Base-by-base conservation (phyloP, 768 basidiomycete species). In the Termitomyces sp. region DNA sequence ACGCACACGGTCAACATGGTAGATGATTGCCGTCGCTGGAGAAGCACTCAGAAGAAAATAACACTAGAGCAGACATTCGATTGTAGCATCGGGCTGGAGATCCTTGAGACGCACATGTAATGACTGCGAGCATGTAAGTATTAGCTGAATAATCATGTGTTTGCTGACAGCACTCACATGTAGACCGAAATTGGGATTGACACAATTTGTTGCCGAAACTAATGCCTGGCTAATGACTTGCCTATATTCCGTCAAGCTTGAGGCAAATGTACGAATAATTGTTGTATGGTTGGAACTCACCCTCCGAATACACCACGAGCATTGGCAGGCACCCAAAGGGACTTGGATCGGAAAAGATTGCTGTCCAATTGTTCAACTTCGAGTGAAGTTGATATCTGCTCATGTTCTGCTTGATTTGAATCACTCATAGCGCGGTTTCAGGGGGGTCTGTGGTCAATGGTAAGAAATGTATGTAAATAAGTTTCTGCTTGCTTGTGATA, bases 171-270 rank as follows among this genome's bases (percentile, higher is more conserved):
- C 20, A 73, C 91, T 77, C 69, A 92, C 92, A 75, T 94, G 90
- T 36, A 92, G 73, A 31, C 81, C 82, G 71, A 82, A 91, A 15
- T 74, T 79, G 11, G 85, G 77, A 48, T 85, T 76, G 0, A 94
- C 89, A 56, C 86, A 85, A 62, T 86, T 87, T 14, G 90, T 92
- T 1, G 92, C 92, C 2, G 90, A 83, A 12, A 92, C 88, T 34
- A 94, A 75, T 5, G 92, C 93, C 69, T 94, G 92, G 42, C 89
- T 92, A 65, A 95, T 92, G 60, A 94, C 92, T 73, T 94, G 91
- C 4, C 83, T 76, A 53, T 8, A 36, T 54, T 32, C n/a, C 15
- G 20, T 42, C 38, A 29, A 25, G 25, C 25, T 25, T 25, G 1
- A 54, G 14, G 46, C 46, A 10, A 12, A n/a, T 32, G 55, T 29